Evolutionary conservation across 2,329 filamentous ascomycete genomes (phyloP).

Genomic region (Lecanicillium sp.): DNA sequence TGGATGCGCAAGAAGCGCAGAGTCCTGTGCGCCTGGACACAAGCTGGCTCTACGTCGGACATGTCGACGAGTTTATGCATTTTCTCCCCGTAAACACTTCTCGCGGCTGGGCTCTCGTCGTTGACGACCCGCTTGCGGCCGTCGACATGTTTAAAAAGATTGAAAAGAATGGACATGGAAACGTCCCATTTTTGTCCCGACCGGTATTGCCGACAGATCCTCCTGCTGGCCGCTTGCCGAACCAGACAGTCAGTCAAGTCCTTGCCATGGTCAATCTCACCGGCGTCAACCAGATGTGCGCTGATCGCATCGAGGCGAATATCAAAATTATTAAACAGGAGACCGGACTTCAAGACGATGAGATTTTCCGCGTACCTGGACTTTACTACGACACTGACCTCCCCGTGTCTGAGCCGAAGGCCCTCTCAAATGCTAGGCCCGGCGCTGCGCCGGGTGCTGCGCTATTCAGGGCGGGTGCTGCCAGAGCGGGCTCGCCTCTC

Average conservation of each 20-base stretch:
- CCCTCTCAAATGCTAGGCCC: too few relatives aligned
- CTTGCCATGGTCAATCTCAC: constrained; percentile 11
- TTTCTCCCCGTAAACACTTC: constrained; percentile 17
- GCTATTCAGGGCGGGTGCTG: too few relatives aligned
- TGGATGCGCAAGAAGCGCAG: constrained; percentile 26
- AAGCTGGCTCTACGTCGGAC: constrained; percentile 17
- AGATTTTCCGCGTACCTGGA: constrained; percentile 16
- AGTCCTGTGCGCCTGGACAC: constrained; percentile 25
- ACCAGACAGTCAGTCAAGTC: constrained; percentile 11
- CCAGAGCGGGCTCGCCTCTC: too few relatives aligned
- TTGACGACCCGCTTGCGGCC: constrained; percentile 15
- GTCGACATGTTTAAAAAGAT: constrained; percentile 14
- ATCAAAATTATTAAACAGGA: constrained; percentile 15
- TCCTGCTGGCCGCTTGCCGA: constrained; percentile 7
- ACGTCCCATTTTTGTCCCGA: constrained; percentile 12
- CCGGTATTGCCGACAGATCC: constrained; percentile 1
- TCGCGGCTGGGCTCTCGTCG: constrained; percentile 17
- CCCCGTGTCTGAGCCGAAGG: not conserved
- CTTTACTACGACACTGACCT: constrained; percentile 10
- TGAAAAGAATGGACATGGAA: constrained; percentile 11
- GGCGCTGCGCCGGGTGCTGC: too few relatives aligned
- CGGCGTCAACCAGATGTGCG: constrained; percentile 7
- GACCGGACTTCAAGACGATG: constrained; percentile 15
- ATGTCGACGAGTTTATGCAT: constrained; percentile 22
- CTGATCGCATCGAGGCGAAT: constrained; percentile 15